Base-by-base conservation (phyloP, 768 basidiomycete species). In the Xerocomellus chrysenteron region DNA sequence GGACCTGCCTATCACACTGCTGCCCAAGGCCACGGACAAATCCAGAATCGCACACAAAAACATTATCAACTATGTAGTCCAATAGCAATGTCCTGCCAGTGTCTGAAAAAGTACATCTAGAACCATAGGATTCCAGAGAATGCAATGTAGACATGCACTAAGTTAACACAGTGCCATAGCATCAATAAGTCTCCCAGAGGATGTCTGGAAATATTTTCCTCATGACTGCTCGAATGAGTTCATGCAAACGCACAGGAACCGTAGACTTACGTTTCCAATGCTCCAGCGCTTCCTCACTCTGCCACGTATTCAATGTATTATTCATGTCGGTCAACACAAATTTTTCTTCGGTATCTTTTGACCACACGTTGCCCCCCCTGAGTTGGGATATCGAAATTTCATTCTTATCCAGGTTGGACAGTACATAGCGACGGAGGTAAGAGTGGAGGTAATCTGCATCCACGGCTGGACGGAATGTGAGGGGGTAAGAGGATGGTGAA, bases 171-270 rank as follows among this genome's bases (percentile, higher is more conserved):
- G 26, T 5, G 44, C 13, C 17, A 17, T 45, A 21, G 19, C 13
- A 19, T 78, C 74, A 93, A 70, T 86, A 92, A 7, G 85, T 87
- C 72, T 90, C 87, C 91, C 91, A 93, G 59, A 87, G 76, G 13
- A 81, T 61, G 56, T 88, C 82, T 1, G 87, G 83, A 60, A 94
- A 65, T n/a, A 90, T 81, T 33, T 84, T 73, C 54, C 90, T 82
- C 91, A 95, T 94, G 35, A 92, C 87, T 88, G 55, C 58, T 55
- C 19, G 6, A 45, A 26, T 64, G 41, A 61, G 50, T 45, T 39
- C 41, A 54, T 36, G 51, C 14, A 0, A 61, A 52, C 7, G 26
- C 26, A 41, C 26, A 37, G 47, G 3, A 40, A 50, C 45, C 30
- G 48, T 41, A 28, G 19, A 78, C 86, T 60, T 67, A 89, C 89